Percentiles rank a stretch among this genome's conserved stretches.
phyloP scores from a whole-genome alignment of 164 flowering plant genomes.

The Macadamia tetraphylla region DNA sequence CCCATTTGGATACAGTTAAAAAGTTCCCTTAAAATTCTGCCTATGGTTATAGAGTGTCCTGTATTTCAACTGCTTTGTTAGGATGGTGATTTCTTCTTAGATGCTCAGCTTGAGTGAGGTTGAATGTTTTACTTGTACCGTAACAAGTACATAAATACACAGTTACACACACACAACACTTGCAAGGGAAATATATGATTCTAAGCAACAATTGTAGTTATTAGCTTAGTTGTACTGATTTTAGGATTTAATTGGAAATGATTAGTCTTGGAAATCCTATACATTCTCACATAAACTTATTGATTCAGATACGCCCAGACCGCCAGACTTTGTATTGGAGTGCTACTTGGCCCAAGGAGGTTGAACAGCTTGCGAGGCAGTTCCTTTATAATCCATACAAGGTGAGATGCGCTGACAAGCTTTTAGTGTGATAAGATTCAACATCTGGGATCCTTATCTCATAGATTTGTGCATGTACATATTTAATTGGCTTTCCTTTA shows the following conservation, averaged over 20 bases:
- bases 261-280: neutral
- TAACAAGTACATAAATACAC: too few species aligned
- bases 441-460: neutral
- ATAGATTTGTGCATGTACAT: too few species aligned
- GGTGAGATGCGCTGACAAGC: constrained; percentile 33
- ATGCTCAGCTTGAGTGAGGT: too few species aligned
- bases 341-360: constrained; percentile 99
- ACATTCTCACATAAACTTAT: neutral
- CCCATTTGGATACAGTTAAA: too few species aligned
- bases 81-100: too few species aligned
- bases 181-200: too few species aligned
- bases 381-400: constrained; percentile 87
- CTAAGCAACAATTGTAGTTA: too few species aligned
- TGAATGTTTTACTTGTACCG: too few species aligned
- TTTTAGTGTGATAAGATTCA: neutral
- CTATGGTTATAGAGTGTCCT: too few species aligned
- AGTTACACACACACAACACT: too few species aligned
- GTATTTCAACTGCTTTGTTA: too few species aligned
- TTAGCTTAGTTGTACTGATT: neutral
- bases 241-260: neutral
- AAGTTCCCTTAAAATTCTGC: too few species aligned
- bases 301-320: constrained; percentile 88
- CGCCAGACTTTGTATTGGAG: constrained; percentile 98
- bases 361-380: constrained; percentile 73
- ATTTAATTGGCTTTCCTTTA: constrained; percentile 1